Evolutionary conservation across 2,329 filamentous ascomycete species (phyloP), one percentile per base, ranked within the genome.

Genomic region (Nannizziopsis arthrosporioides): DNA sequence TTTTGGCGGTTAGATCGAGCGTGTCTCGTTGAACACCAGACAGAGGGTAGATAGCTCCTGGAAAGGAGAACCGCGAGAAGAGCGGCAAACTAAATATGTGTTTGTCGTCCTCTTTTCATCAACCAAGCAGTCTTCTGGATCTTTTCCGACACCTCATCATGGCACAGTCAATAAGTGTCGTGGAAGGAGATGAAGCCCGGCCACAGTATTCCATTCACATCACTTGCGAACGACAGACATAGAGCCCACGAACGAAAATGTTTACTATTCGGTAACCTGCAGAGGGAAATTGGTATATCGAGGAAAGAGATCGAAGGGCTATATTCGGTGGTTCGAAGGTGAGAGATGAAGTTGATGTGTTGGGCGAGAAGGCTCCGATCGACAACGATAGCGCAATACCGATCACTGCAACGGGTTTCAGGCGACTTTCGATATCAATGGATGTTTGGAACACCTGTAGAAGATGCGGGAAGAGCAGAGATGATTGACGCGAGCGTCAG

Each of bases 141-240:
- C 66, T 64, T 66, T 67, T 69, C 60, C 63, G 64, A 66, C 62
- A 65, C 65, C 64, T 62, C 67, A 68, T 68, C 60, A 66, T 68
- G 65, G 59, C 47, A 59, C 57, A 42, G 32, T 42, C 38, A 45
- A 22, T 51, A 44, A 36, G 43, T 15, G 41, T 18, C 19, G 30
- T n/a, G 32, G 32, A 27, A 48, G 34, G 32, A 43, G 43, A 44
- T 51, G 45, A 48, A 44, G 36, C 49, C 27, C 30, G 38, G 31
- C 34, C 42, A 47, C 48, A 12, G 35, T 38, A 30, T 40, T 18
- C 47, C 51, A 47, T 44, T 34, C 43, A 52, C 44, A 34, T 37
- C n/a, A 42, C 12, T 42, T 41, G 35, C 39, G 14, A 31, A 48
- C 19, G 32, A 40, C 19, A n/a, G 19, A n/a, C n/a, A 10, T 34